Conservation (phyloP, 2,329 filamentous ascomycete species). For the Botryotinia globosa region DNA sequence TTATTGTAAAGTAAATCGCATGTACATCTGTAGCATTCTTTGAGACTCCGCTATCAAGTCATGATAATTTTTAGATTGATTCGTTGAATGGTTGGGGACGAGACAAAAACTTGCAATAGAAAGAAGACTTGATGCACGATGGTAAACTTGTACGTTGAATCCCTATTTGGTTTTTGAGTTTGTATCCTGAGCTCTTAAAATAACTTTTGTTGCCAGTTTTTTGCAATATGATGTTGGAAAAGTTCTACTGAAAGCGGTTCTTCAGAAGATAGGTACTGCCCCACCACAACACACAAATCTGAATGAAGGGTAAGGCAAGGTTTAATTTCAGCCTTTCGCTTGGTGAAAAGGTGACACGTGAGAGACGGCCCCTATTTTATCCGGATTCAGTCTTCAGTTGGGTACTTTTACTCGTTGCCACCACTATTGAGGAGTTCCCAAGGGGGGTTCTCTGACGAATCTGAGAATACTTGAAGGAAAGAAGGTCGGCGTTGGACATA, state of each 20-base stretch:
- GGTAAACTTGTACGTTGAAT: background rate
- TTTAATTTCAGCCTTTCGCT: slow-evolving; percentile 20
- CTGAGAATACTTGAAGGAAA: background rate
- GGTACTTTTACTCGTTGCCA: background rate
- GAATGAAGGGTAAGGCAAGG: slow-evolving; percentile 3
- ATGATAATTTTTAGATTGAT: slow-evolving; percentile 26
- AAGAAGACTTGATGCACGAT: background rate
- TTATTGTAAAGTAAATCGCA: slow-evolving; percentile 25
- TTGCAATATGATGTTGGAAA: slow-evolving; percentile 14
- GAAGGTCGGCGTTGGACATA: background rate
- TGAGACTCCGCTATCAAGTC: slow-evolving; percentile 32
- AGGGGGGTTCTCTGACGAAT: background rate
- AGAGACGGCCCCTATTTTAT: slow-evolving; percentile 12
- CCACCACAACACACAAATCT: slow-evolving; percentile 18
- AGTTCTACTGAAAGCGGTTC: slow-evolving; percentile 17
- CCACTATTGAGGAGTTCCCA: background rate
- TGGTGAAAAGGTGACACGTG: background rate
- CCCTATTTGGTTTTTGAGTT: background rate
- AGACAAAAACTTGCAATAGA: slow-evolving; percentile 1
- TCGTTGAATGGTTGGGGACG: slow-evolving; percentile 23
- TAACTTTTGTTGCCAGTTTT: background rate
- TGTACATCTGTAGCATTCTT: slow-evolving; percentile 35
- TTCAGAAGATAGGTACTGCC: slow-evolving; percentile 11
- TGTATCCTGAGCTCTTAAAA: background rate
- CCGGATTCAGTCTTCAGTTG: background rate